phyloP scores from a whole-genome alignment of 192 early-diverging fungal species.

The Entomortierella lignicola region DNA sequence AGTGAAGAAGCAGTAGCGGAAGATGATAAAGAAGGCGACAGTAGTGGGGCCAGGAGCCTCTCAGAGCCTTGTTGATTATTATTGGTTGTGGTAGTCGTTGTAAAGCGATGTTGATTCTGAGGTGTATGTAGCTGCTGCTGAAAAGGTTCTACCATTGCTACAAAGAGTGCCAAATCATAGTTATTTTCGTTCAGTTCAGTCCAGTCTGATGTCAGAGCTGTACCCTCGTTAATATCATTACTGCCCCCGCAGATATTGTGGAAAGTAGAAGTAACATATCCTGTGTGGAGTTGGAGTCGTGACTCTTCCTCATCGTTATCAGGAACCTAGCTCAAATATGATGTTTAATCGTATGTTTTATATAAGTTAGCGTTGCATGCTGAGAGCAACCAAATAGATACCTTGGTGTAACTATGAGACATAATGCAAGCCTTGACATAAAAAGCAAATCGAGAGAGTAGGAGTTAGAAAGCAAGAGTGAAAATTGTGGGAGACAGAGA shows the following conservation, averaged over 20 bases:
- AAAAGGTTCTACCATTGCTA: background rate
- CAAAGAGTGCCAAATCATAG: background rate
- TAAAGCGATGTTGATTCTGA: background rate
- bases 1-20: background rate
- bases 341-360: background rate
- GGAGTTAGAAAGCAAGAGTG: background rate
- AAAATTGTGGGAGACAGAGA: background rate
- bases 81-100: background rate
- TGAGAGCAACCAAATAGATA: too few relatives aligned
- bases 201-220: conserved; percentile 3
- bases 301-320: conserved; percentile 1
- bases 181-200: background rate
- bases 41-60: background rate
- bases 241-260: background rate
- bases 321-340: conserved; percentile 4
- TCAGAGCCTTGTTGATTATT: background rate
- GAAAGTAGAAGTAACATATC: background rate
- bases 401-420: conserved; percentile 38
- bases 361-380: too few relatives aligned
- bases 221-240: background rate
- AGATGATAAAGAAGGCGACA: background rate
- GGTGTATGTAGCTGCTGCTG: conserved; percentile 7
- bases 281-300: background rate
- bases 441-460: background rate
- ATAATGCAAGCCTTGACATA: background rate